phyloP scores from a whole-genome alignment of 768 basidiomycete species.

The Boletus rubropictus region DNA sequence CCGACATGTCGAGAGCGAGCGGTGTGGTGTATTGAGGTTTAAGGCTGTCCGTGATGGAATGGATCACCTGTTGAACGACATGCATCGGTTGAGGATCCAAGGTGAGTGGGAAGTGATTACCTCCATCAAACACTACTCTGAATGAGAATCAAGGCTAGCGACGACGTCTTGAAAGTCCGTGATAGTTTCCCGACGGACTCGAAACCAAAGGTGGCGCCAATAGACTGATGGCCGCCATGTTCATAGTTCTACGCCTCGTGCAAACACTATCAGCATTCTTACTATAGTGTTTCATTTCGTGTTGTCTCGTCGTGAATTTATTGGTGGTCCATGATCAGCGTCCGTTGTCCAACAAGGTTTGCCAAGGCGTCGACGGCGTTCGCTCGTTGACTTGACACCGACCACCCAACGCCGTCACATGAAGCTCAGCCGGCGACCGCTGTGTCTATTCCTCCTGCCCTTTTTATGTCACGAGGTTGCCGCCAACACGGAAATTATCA shows the following conservation, averaged over 20 bases:
- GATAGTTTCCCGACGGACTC: slow-evolving; percentile 9
- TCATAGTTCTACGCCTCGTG: slow-evolving; percentile 15
- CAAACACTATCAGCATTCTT: slow-evolving; percentile 1
- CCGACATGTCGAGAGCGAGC: slow-evolving; percentile 61
- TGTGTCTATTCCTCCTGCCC: slow-evolving; percentile 11
- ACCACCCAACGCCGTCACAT: slow-evolving; percentile 11
- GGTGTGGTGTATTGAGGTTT: slow-evolving; percentile 51
- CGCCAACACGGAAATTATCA: slow-evolving; percentile 65
- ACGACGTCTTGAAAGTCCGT: slow-evolving; percentile 22
- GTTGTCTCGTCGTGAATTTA: slow-evolving; percentile 10
- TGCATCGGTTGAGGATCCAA: slow-evolving; percentile 13
- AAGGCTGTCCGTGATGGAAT: slow-evolving; percentile 36
- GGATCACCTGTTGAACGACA: slow-evolving; percentile 27
- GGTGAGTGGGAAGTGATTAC: slow-evolving; percentile 1
- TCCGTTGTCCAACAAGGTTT: neutral
- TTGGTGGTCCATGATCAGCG: slow-evolving; percentile 13
- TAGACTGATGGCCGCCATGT: slow-evolving; percentile 19
- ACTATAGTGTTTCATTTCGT: slow-evolving; percentile 9
- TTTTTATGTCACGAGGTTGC: slow-evolving; percentile 26
- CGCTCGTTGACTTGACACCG: slow-evolving; percentile 17
- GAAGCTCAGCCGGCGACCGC: slow-evolving; percentile 13
- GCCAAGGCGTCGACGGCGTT: slow-evolving; percentile 1
- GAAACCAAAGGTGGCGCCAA: slow-evolving; percentile 12
- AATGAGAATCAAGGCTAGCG: slow-evolving; percentile 15
- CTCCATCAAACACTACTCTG: neutral